phyloP scores from a whole-genome alignment of 768 basidiomycete genomes.

The Boletus eberwhitei region DNA sequence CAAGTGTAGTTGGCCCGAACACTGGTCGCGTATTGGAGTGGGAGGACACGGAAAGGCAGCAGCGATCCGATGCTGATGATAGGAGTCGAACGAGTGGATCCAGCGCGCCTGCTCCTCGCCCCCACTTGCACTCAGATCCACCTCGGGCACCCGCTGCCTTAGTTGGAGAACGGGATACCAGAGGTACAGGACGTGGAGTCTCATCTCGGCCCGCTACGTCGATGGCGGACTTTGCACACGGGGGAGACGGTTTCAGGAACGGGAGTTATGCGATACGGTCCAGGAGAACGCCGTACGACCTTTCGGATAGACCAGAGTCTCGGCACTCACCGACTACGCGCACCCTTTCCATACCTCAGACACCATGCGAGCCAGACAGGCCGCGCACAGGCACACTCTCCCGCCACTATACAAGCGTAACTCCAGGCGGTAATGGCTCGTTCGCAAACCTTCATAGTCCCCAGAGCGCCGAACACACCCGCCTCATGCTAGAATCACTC shows the following conservation, averaged over 20 bases:
- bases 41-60: conserved; percentile 25
- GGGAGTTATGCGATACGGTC: conserved; percentile 17
- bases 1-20: conserved; percentile 5
- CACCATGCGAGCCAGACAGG: conserved; percentile 15
- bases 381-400: conserved; percentile 8
- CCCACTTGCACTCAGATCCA: conserved; percentile 27
- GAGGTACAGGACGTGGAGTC: conserved; percentile 14
- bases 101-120: conserved; percentile 19
- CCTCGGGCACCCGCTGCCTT: conserved; percentile 15
- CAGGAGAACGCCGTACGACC: conserved; percentile 23
- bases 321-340: conserved; percentile 14
- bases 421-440: conserved; percentile 18
- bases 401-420: conserved; percentile 13
- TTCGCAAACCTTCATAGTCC: conserved; percentile 10
- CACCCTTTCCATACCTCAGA: conserved; percentile 12
- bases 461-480: conserved; percentile 53
- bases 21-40: conserved; percentile 18
- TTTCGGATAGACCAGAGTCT: conserved; percentile 23
- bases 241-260: conserved; percentile 12
- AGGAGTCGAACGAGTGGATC: conserved; percentile 24
- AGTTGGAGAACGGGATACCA: conserved; percentile 18
- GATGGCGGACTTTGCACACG: conserved; percentile 48
- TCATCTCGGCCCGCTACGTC: conserved; percentile 49
- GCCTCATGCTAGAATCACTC: conserved; percentile 69
- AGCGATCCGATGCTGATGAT: conserved; percentile 15